Evolutionary conservation across 2,329 filamentous ascomycete species (phyloP).

Genomic region (Diaporthe amygdali): DNA sequence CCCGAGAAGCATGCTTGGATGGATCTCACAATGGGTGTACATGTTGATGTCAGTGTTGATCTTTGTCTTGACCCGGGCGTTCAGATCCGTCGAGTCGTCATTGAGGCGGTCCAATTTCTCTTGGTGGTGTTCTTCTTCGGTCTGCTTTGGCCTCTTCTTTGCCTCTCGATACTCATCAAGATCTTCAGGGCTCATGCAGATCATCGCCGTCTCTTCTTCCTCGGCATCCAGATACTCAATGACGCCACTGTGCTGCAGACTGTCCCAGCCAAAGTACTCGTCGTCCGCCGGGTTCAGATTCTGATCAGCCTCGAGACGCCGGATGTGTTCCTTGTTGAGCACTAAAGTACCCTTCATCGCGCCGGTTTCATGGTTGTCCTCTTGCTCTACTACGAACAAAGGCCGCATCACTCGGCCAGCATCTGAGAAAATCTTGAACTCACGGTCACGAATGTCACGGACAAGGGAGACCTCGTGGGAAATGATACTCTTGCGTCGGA

Average conservation of each 20-base stretch:
- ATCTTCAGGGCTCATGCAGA: slow-evolving; percentile 97
- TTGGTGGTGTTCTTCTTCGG: slow-evolving; percentile 76
- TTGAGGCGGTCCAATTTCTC: slow-evolving; percentile 69
- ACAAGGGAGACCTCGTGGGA: slow-evolving; percentile 94
- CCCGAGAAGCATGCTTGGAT: slow-evolving; percentile 97
- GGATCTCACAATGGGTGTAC: slow-evolving; percentile 98
- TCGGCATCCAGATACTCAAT: slow-evolving; percentile 98
- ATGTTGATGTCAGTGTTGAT: slow-evolving; percentile 87
- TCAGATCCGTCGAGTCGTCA: slow-evolving; percentile 72
- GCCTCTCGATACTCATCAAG: slow-evolving; percentile 77
- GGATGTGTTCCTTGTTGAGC: slow-evolving; percentile 81
- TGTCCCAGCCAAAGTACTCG: slow-evolving; percentile 84
- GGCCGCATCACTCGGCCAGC: slow-evolving; percentile 94
- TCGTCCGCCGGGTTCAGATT: slow-evolving; percentile 64
- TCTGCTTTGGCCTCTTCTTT: slow-evolving; percentile 69
- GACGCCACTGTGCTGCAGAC: slow-evolving; percentile 81
- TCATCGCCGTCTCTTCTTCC: slow-evolving; percentile 98
- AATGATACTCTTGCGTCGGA: slow-evolving; percentile 82
- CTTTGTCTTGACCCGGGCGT: slow-evolving; percentile 86
- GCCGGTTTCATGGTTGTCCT: slow-evolving; percentile 71
- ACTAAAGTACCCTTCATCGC: slow-evolving; percentile 72
- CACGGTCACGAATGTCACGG: slow-evolving; percentile 93
- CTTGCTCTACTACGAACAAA: slow-evolving; percentile 90
- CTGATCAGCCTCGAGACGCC: slow-evolving; percentile 75
- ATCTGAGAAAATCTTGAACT: slow-evolving; percentile 99